Conservation (phyloP, 192 early-diverging fungal species). For the Haplosporangium gracile region DNA sequence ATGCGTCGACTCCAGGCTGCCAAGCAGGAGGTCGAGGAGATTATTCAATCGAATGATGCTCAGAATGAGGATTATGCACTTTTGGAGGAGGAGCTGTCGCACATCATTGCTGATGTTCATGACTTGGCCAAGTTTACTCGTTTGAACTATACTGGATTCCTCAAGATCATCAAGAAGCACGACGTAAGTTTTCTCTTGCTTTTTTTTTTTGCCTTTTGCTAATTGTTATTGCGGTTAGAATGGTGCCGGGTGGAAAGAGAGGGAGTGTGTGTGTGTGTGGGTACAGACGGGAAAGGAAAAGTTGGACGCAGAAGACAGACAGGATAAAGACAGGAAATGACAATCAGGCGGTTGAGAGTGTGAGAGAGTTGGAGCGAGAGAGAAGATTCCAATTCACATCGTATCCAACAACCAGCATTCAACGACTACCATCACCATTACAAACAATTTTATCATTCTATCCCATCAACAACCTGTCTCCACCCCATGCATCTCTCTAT, state of each 20-base stretch:
- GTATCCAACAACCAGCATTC: not conserved
- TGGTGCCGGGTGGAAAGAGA: not conserved
- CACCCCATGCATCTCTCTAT: too few species aligned
- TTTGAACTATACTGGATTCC: conserved; percentile 88
- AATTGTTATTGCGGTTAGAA: not conserved
- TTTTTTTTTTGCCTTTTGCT: conserved; percentile 1
- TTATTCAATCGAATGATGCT: conserved; percentile 61
- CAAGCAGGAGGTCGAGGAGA: conserved; percentile 74
- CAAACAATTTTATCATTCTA: not conserved
- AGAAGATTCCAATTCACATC: conserved; percentile 6
- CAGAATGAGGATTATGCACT: conserved; percentile 74
- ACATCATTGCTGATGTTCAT: conserved; percentile 86
- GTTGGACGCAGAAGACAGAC: not conserved
- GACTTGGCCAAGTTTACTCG: conserved; percentile 87
- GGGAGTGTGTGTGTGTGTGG: too few species aligned
- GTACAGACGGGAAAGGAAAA: not conserved
- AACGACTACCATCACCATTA: not conserved
- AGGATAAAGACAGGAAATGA: not conserved
- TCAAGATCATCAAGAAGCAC: conserved; percentile 99
- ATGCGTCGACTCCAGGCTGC: conserved; percentile 76
- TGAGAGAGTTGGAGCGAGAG: not conserved
- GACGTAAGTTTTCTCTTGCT: conserved; percentile 70
- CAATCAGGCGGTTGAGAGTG: too few species aligned
- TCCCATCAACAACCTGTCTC: too few species aligned
- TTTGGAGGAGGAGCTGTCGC: conserved; percentile 78